These are phyloP conservation scores for Mortierella sp. DNA, from an alignment of 371 early-diverging fungal species.

Conservation along the genomic window DNA sequence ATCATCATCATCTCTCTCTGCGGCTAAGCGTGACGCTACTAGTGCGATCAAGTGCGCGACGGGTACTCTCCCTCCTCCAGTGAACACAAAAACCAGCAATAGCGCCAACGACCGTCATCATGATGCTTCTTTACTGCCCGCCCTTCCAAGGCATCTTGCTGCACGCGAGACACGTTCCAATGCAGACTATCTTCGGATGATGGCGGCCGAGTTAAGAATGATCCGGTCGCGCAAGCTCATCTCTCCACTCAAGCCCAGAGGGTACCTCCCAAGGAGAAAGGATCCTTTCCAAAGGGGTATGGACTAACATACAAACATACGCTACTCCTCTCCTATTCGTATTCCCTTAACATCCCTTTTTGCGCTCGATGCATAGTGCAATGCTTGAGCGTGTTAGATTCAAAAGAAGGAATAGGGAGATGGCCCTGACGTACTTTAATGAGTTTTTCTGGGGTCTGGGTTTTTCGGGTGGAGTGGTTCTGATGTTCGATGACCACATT, in stretches of 20 bases:
- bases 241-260: slow-evolving; percentile 65
- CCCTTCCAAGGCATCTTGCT: slow-evolving; percentile 43
- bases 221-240: slow-evolving; percentile 71
- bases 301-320: background rate
- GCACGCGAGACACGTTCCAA: slow-evolving; percentile 67
- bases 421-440: too few relatives aligned
- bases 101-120: slow-evolving; percentile 1
- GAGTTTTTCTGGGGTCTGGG: too few relatives aligned
- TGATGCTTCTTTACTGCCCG: slow-evolving; percentile 19
- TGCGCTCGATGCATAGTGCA: background rate
- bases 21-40: background rate
- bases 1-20: background rate
- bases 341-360: background rate
- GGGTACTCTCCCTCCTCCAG: slow-evolving; percentile 18
- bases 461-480: too few relatives aligned
- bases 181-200: slow-evolving; percentile 67
- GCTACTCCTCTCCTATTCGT: too few relatives aligned
- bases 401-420: too few relatives aligned
- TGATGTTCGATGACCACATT: too few relatives aligned
- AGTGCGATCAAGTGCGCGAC: background rate
- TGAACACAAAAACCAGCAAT: slow-evolving; percentile 7
- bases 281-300: slow-evolving; percentile 54
- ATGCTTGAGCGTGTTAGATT: too few relatives aligned
- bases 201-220: slow-evolving; percentile 72
- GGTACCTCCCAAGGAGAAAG: slow-evolving; percentile 64